A percentile compares a stretch with the other conserved stretches of the same genome.
Evolutionary conservation across 192 early-diverging fungal genomes (phyloP).

Genomic region (Entomortierella parvispora): DNA sequence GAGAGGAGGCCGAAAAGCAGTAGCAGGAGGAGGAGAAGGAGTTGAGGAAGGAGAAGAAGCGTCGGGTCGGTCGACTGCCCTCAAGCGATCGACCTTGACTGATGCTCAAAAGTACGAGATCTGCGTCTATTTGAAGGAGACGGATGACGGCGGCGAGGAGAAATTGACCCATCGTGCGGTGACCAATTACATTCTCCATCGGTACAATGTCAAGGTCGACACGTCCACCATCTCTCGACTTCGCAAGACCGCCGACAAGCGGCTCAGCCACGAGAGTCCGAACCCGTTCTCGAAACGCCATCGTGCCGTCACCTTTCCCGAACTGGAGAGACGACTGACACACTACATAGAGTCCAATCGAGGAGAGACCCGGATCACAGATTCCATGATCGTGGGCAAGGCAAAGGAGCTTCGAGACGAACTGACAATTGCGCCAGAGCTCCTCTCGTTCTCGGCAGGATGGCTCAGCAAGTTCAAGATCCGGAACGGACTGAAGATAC

Average conservation of each 20-base stretch:
- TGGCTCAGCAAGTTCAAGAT: conserved; percentile 58
- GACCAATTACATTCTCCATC: conserved; percentile 15
- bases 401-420: conserved; percentile 30
- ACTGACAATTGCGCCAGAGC: conserved; percentile 16
- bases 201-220: conserved; percentile 39
- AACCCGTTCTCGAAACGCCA: conserved; percentile 48
- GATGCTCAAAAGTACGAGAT: conserved; percentile 52
- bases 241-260: not conserved
- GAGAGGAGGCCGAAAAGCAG: too few species aligned
- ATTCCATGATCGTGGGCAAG: conserved; percentile 26
- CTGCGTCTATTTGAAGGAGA: conserved; percentile 32
- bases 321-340: conserved; percentile 39
- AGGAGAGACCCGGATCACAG: conserved; percentile 11
- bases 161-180: conserved; percentile 26
- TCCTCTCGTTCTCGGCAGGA: conserved; percentile 43
- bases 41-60: not conserved
- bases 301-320: conserved; percentile 35
- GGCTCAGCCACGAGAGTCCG: conserved; percentile 18
- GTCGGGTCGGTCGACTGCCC: not conserved
- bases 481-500: conserved; percentile 36
- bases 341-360: conserved; percentile 38
- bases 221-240: conserved; percentile 42
- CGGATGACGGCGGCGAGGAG: not conserved
- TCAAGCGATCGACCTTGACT: conserved; percentile 33
- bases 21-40: not conserved